Conservation (phyloP, 805 yeast genomes). For the Saccharomyces jurei region DNA sequence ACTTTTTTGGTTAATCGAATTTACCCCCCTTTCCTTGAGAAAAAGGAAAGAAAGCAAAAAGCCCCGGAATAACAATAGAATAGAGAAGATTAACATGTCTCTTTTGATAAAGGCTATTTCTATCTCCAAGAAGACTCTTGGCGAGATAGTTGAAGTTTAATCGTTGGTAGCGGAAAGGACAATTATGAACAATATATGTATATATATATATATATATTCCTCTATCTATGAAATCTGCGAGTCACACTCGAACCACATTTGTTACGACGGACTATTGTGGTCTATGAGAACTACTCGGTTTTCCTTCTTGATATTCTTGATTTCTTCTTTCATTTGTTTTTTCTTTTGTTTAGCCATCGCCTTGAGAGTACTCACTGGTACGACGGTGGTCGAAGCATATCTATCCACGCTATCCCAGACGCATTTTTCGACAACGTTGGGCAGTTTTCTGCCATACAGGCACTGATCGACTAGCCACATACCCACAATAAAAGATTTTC, state of each 20-base stretch:
- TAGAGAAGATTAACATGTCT: neutral
- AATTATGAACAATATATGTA: neutral
- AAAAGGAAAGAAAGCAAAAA: neutral
- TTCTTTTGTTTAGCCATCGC: constrained; percentile 14
- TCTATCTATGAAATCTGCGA: neutral
- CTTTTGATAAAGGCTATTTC: neutral
- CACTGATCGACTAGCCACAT: constrained; percentile 97
- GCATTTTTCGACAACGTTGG: constrained; percentile 51
- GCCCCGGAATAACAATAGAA: neutral
- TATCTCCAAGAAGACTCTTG: neutral
- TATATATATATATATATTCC: neutral
- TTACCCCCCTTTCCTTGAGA: neutral
- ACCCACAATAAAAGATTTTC: constrained; percentile 81
- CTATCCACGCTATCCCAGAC: constrained; percentile 69
- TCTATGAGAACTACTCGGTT: constrained; percentile 4
- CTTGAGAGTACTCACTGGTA: constrained; percentile 8
- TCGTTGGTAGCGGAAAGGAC: neutral
- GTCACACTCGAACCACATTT: neutral
- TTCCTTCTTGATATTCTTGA: constrained; percentile 18
- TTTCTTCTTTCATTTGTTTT: constrained; percentile 16
- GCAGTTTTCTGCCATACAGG: constrained; percentile 83
- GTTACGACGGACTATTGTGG: neutral
- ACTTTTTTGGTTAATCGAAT: neutral
- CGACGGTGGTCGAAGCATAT: constrained; percentile 9
- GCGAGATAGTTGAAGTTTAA: neutral